Evolutionary conservation across 768 basidiomycete genomes (phyloP), one percentile per base, ranked within the genome.

Genomic region (Coprinopsis sp.): DNA sequence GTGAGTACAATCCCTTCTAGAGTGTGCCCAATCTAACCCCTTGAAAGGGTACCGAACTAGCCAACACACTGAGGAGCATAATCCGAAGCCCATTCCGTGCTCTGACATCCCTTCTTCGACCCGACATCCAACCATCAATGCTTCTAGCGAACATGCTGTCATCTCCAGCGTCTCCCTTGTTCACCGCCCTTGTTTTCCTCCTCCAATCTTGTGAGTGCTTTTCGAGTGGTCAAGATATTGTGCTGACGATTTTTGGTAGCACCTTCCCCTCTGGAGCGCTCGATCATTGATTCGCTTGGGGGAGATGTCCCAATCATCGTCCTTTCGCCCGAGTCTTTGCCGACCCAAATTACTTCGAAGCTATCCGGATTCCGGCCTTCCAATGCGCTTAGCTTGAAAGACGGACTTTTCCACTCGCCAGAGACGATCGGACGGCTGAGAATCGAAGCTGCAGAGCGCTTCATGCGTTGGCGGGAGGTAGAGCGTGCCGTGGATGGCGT

Each of bases 401-500:
- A 60, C 23, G 81, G 80, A 10, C 64, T 87, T 11, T 84, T 87
- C 62, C 78, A 72, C 51, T 77, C 80, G 1, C 82, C 84, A 0
- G 81, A 80, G 49, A 81, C 73, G 0, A 68, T 86, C 10, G 67
- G 72, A 1, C 57, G 69, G 1, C 67, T 87, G 24, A 76, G 86
- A 27, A 66, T 63, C 14, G 85, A 87, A 60, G 84, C 83, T 0
- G 72, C 79, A 0, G 82, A 85, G 47, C 74, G 85, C 16, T 87
- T 86, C 61, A 60, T 86, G 46, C 74, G 77, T 24, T 87, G 85
- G 85, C 69, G 82, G 25, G 85, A 86, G 58, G 76, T 87, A 22
- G 80, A 84, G 51, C 69, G 73, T 16, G 76, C 74, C 10, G 75
- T 78, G 5, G 70, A 29, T 8, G 43, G 46, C 12, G 50, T 51